These are phyloP conservation scores for Linum usitatissimum DNA, from an alignment of 345 rosid species.

Conservation along the genomic window DNA sequence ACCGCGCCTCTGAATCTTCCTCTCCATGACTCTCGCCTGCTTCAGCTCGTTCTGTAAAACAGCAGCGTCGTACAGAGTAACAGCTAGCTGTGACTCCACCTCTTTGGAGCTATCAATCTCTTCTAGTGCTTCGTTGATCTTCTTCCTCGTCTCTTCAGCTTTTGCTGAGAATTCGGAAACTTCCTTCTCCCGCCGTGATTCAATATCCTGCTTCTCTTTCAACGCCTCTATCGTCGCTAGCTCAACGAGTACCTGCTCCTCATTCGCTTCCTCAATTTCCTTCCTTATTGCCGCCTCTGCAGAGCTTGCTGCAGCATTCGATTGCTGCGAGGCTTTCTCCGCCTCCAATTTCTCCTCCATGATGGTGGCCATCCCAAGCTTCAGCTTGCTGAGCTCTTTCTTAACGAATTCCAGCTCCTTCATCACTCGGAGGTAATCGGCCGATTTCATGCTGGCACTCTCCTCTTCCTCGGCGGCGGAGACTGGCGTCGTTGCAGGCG, in stretches of 20 bases:
- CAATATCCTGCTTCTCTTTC: slow-evolving; percentile 48
- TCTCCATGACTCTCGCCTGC: slow-evolving; percentile 35
- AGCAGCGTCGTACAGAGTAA: slow-evolving; percentile 46
- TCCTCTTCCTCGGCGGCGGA: neutral
- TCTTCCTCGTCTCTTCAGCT: slow-evolving; percentile 26
- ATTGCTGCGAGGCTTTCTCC: slow-evolving; percentile 33
- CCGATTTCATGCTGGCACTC: neutral
- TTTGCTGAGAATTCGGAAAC: slow-evolving; percentile 21
- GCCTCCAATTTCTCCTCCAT: slow-evolving; percentile 44
- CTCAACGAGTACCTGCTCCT: slow-evolving; percentile 72
- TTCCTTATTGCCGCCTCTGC: slow-evolving; percentile 34
- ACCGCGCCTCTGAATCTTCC: slow-evolving; percentile 23
- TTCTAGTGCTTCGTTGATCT: slow-evolving; percentile 22
- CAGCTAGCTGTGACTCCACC: slow-evolving; percentile 39
- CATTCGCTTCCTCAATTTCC: slow-evolving; percentile 60
- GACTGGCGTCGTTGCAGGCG: neutral
- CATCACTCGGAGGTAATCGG: slow-evolving; percentile 29
- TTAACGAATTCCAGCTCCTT: slow-evolving; percentile 49
- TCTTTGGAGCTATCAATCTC: slow-evolving; percentile 46
- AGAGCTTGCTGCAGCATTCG: slow-evolving; percentile 18
- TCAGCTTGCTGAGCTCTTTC: slow-evolving; percentile 55
- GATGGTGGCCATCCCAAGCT: slow-evolving; percentile 61
- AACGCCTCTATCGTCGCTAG: slow-evolving; percentile 71
- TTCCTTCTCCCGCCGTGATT: slow-evolving; percentile 39
- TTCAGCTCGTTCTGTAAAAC: slow-evolving; percentile 49